Evolutionary conservation across 2,329 filamentous ascomycete genomes (phyloP).

Genomic region (Xylariaceae sp.): DNA sequence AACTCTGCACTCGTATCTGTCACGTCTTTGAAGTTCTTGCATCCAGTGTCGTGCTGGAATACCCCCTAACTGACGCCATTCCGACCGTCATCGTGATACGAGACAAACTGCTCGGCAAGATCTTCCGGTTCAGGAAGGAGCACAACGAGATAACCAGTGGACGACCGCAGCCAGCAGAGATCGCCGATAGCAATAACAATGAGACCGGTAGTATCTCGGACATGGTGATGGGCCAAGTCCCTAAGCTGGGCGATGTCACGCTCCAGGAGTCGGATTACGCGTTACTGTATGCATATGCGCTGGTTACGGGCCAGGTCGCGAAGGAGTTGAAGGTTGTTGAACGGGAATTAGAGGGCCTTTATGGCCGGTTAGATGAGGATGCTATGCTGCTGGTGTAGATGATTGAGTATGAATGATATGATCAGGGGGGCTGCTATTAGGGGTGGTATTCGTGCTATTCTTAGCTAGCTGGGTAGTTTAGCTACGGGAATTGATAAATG

Average conservation of each 20-base stretch:
- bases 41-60: slow-evolving; percentile 89
- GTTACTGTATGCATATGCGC: slow-evolving; percentile 82
- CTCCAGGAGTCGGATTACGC: slow-evolving; percentile 80
- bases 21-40: slow-evolving; percentile 84
- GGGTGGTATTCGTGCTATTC: no score
- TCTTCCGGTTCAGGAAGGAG: slow-evolving; percentile 78
- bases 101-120: slow-evolving; percentile 77
- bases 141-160: slow-evolving; percentile 43
- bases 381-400: slow-evolving; percentile 49
- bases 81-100: slow-evolving; percentile 76
- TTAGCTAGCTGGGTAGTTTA: no score
- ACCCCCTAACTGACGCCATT: slow-evolving; percentile 82
- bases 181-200: slow-evolving; percentile 1
- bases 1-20: slow-evolving; percentile 82
- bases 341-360: slow-evolving; percentile 56
- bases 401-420: background rate
- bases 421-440: background rate
- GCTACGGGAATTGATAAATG: no score
- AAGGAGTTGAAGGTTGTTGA: slow-evolving; percentile 58
- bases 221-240: slow-evolving; percentile 23
- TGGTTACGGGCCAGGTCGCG: slow-evolving; percentile 62
- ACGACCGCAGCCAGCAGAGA: slow-evolving; percentile 10
- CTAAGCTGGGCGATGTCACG: slow-evolving; percentile 32
- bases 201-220: background rate
- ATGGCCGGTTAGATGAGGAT: slow-evolving; percentile 58